Evolutionary conservation across 176 grass and related monocot species (phyloP).

Genomic region (Raddia distichophylla): DNA sequence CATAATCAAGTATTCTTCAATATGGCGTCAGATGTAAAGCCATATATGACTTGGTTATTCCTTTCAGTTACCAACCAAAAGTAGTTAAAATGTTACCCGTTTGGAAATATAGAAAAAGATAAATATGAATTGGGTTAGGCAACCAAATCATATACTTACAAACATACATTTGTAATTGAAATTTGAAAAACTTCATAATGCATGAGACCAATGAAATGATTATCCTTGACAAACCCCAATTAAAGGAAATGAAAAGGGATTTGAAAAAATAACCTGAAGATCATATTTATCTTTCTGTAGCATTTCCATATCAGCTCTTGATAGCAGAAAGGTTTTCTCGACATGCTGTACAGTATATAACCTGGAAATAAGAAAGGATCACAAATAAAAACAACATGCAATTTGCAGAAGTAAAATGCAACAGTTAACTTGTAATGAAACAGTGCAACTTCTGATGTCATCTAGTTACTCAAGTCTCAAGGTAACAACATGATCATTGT

Average conservation of each 20-base stretch:
- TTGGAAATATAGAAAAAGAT: neutral
- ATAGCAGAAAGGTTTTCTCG: constrained; percentile 65
- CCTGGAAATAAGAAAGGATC: constrained; percentile 57
- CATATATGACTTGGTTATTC: no score
- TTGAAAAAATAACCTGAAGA: constrained; percentile 63
- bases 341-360: constrained; percentile 54
- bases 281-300: constrained; percentile 60
- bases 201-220: constrained; percentile 11
- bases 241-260: constrained; percentile 24
- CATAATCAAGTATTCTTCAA: constrained; percentile 8
- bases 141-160: neutral
- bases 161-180: constrained; percentile 14
- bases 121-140: constrained; percentile 14
- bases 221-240: constrained; percentile 13
- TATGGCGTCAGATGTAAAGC: neutral
- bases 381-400: constrained; percentile 36
- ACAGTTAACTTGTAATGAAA: constrained; percentile 12
- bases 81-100: no score
- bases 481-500: constrained; percentile 6
- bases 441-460: neutral
- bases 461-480: constrained; percentile 20
- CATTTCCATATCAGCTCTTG: constrained; percentile 67
- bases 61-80: no score
- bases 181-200: constrained; percentile 17
- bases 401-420: constrained; percentile 43